Evolutionary conservation across 345 rosid genomes (phyloP).

Genomic region (Hibiscus mutabilis): DNA sequence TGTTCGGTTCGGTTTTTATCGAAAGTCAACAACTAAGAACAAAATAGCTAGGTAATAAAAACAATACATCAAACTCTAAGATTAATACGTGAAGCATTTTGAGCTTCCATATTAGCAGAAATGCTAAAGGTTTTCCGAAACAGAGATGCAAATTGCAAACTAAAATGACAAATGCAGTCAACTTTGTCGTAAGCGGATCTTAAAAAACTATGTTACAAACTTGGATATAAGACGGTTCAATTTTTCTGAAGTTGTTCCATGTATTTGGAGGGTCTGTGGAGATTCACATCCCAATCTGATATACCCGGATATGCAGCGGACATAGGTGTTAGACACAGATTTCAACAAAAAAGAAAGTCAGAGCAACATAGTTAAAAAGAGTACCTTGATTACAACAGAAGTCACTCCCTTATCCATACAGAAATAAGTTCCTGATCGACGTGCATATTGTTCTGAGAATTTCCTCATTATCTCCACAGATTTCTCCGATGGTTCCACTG

Average conservation of each 20-base stretch:
- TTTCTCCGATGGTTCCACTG: conserved; percentile 85
- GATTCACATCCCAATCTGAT: too few relatives aligned
- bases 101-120: not conserved
- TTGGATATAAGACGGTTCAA: not conserved
- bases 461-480: conserved; percentile 94
- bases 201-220: not conserved
- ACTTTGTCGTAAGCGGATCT: not conserved
- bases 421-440: conserved; percentile 86
- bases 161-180: conserved; percentile 3
- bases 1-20: not conserved
- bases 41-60: not conserved
- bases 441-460: conserved; percentile 95
- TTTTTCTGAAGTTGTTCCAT: too few relatives aligned
- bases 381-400: conserved; percentile 92
- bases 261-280: too few relatives aligned
- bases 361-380: not conserved
- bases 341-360: not conserved
- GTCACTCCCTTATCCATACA: conserved; percentile 90
- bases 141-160: not conserved
- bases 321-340: not conserved
- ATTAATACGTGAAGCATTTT: not conserved
- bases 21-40: not conserved
- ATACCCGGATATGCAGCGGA: not conserved
- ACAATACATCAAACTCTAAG: not conserved
- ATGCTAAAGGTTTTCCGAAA: not conserved